phyloP scores from a whole-genome alignment of 768 basidiomycete species.

The Tulasnella sp. region DNA sequence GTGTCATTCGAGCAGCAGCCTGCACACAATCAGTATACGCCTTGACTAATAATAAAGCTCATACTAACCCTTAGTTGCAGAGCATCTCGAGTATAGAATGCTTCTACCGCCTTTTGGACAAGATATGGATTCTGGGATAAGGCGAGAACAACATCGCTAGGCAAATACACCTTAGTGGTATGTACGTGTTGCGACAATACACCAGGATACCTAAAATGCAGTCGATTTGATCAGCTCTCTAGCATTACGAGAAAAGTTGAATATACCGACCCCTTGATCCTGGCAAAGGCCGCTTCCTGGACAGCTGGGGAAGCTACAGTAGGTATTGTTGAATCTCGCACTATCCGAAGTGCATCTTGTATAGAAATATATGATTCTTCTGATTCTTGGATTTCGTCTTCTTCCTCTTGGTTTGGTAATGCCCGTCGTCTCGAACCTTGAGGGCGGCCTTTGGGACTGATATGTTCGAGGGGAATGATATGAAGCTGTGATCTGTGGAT shows the following conservation, averaged over 20 bases:
- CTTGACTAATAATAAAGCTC: no score
- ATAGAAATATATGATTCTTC: slow-evolving; percentile 41
- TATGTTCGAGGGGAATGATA: slow-evolving; percentile 66
- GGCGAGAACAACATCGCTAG: slow-evolving; percentile 63
- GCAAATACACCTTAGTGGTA: slow-evolving; percentile 62
- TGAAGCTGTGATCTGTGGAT: slow-evolving; percentile 72
- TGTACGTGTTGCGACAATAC: slow-evolving; percentile 58
- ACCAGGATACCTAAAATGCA: slow-evolving; percentile 52
- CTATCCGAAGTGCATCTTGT: slow-evolving; percentile 49
- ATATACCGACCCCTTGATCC: slow-evolving; percentile 46
- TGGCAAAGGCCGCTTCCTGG: slow-evolving; percentile 53
- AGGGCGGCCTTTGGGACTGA: no score
- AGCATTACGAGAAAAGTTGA: background rate
- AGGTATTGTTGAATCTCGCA: slow-evolving; percentile 39
- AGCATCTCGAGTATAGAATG: slow-evolving; percentile 92
- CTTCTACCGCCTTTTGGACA: slow-evolving; percentile 75
- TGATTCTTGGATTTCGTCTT: slow-evolving; percentile 30
- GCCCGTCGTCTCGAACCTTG: no score
- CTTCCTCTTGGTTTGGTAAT: slow-evolving; percentile 32
- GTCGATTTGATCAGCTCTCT: no score
- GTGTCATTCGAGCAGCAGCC: slow-evolving; percentile 80
- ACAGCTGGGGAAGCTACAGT: slow-evolving; percentile 51
- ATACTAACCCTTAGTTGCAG: slow-evolving; percentile 75
- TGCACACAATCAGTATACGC: no score
- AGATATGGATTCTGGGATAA: slow-evolving; percentile 50